Conservation (phyloP, 495 filamentous ascomycete genomes). For the Annulohypoxylon nitens region DNA sequence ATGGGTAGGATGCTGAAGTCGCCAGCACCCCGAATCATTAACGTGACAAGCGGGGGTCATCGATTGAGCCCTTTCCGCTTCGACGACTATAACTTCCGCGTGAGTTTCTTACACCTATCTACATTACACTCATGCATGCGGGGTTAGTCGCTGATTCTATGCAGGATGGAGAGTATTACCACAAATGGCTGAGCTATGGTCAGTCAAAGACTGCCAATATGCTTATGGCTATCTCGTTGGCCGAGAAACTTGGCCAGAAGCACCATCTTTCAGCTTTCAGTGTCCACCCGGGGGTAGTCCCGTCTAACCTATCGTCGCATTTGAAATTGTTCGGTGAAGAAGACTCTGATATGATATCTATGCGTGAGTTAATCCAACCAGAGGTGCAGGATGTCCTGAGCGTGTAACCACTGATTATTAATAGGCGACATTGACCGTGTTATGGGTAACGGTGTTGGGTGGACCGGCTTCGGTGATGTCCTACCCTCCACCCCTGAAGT, state of each 20-base stretch:
- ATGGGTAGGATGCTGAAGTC: constrained; percentile 56
- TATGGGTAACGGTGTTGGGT: constrained; percentile 20
- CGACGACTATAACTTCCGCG: constrained; percentile 60
- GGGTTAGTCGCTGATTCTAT: neutral
- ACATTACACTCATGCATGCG: too few relatives aligned
- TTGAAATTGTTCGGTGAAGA: constrained; percentile 19
- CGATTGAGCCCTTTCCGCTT: constrained; percentile 57
- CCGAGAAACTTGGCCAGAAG: constrained; percentile 48
- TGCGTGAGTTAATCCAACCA: neutral
- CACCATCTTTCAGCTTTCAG: constrained; percentile 49
- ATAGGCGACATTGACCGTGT: constrained; percentile 28
- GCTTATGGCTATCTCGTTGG: constrained; percentile 58
- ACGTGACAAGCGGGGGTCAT: constrained; percentile 54
- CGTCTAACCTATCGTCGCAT: constrained; percentile 40
- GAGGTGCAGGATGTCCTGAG: too few relatives aligned
- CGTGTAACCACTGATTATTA: neutral
- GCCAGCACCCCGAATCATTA: constrained; percentile 49
- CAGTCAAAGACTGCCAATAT: constrained; percentile 65
- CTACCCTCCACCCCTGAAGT: constrained; percentile 44
- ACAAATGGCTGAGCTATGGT: constrained; percentile 53
- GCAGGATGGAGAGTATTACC: constrained; percentile 37
- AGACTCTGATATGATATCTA: constrained; percentile 21
- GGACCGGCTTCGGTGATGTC: constrained; percentile 13
- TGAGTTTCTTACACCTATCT: neutral
- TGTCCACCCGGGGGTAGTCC: constrained; percentile 56